phyloP scores from a whole-genome alignment of 2,329 filamentous ascomycete species.

The Peltaster fructicola region DNA sequence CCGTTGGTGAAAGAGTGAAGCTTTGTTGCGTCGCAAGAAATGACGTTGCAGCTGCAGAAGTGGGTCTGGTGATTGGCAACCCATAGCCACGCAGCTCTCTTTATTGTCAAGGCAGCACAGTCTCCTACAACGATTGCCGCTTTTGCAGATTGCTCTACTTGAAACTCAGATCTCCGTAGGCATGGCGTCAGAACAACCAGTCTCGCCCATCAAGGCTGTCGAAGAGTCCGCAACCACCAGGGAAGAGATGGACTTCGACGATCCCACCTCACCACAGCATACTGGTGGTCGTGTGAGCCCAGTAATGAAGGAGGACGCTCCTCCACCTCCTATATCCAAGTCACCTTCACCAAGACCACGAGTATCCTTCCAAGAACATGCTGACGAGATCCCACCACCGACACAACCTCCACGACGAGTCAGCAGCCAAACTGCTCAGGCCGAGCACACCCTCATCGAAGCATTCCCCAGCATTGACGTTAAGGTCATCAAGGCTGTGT shows the following conservation, averaged over 20 bases:
- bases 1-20: no score
- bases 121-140: no score
- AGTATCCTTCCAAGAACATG: constrained; percentile 30
- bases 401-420: constrained; percentile 67
- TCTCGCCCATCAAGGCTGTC: constrained; percentile 14
- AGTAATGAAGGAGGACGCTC: no score
- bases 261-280: no score
- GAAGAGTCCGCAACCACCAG: constrained; percentile 21
- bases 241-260: constrained; percentile 32
- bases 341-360: constrained; percentile 25
- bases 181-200: constrained; percentile 8
- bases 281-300: no score
- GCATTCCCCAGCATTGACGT: constrained; percentile 76
- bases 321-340: constrained; percentile 8
- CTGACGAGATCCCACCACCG: constrained; percentile 42
- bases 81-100: no score
- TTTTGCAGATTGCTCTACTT: no score
- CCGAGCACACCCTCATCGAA: constrained; percentile 75
- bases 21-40: no score
- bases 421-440: constrained; percentile 67
- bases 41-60: no score
- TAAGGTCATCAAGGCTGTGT: constrained; percentile 68
- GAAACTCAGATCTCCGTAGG: no score
- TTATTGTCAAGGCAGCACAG: no score
- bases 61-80: no score